Evolutionary conservation across 768 basidiomycete species (phyloP), one percentile per base, ranked within the genome.

Genomic region (Kwoniella mangroviensis): DNA sequence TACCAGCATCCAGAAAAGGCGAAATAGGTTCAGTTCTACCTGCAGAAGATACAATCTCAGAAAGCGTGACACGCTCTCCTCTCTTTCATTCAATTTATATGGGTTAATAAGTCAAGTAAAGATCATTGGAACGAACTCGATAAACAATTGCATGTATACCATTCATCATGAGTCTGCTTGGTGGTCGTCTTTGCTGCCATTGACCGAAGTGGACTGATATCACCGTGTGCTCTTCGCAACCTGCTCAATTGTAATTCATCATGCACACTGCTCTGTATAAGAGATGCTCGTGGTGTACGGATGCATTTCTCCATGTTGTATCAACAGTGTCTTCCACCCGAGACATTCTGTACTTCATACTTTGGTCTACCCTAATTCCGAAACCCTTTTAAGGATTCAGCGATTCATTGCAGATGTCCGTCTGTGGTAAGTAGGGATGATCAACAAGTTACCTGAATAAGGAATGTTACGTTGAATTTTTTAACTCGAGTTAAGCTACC

Each of bases 371-470:
- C 22, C 34, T 13, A 13, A 15, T 11, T 28, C 56, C 56, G 56
- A 58, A 55, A 58, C 56, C 56, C 53, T 54, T 54, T 24, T 22
- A 19, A 21, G n/a, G n/a, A 12, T 54, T 21, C 49, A 15, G 15
- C 49, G 17, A 51, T 51, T 21, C 49, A 54, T n/a, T 54, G 24
- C 21, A 54, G 4, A 21, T 54, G 53, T 49, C 45, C 45, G 45
- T 49, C 45, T 54, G 53, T 54, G 24, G 53, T 54, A 54, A 12
- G 4, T 21, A 51, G 21, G 49, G 53, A 54, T 19, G 53, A 54
- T 54, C 53, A 51, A 54, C 24, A 57, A 57, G 15, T 28, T 57
- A 28, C 56, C 56, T 57, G 56, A 57, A 57, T 22, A 28, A 57
- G 56, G 56, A 57, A 57, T 57, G 56, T 57, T 57, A 55, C 19